Evolutionary conservation across 1,139 yeast species (phyloP), one percentile per base, ranked within the genome.

Genomic region (Debaryomycetaceae sp.): DNA sequence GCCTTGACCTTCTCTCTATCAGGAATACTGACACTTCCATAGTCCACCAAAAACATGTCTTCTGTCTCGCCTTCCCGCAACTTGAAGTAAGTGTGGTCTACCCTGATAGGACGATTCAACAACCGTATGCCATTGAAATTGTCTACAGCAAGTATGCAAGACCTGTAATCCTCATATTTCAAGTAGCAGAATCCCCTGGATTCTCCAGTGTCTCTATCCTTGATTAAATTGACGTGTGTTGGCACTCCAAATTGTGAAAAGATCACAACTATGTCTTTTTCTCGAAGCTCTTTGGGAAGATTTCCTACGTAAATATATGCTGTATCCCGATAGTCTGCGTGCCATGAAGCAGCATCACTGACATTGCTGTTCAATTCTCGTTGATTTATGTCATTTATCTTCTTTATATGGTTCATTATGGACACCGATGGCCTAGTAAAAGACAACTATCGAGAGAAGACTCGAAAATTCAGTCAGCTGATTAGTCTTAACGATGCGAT

Each of bases 211-310:
- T 78, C 78, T 43, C 68, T 69, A 54, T 87, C 92, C 42, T 89
- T 73, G n/a, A 79, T 73, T 42, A 92, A 65, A 41, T 84, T 80
- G 31, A 91, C 59, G 55, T 86, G 89, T 0, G 87, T 83, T 0
- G 97, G 96, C 19, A 82, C 75, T 1, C 98, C 98, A 59, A 76
- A 92, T 57, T 92, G 98, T 4, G 96, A 85, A 56, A 92, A 92
- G 31, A 91, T 78, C 0, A 81, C 75, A 8, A 89, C 55, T 1
- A 92, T 61, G 54, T 92, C 98, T 33, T 81, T 81, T 52, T 87
- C 95, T 7, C 79, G 78, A 32, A 89, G 58, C 35, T 75, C 77
- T 15, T 53, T 63, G 9, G 89, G 83, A 16, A 92, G 60, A n/a
- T 85, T 81, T 1, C 96, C 95, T 24, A 91, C 79, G 53, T 63